Percentiles rank a stretch among this genome's conserved stretches.
phyloP scores from a whole-genome alignment of 2,329 filamentous ascomycete species.

The Aspergillus aculeatus region DNA sequence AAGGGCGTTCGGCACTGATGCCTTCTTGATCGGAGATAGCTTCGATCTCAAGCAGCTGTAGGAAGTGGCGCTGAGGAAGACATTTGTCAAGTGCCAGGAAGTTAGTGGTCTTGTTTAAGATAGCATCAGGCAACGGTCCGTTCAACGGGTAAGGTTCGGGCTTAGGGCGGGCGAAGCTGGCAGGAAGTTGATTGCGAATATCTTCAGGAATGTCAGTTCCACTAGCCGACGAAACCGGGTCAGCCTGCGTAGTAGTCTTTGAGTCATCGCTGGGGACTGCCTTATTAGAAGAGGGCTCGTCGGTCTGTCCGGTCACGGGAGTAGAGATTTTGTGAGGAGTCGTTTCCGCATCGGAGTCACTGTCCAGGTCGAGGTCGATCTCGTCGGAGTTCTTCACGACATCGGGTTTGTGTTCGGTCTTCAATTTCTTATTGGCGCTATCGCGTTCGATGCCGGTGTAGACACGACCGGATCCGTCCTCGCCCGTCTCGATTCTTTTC shows the following conservation, averaged over 20 bases:
- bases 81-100: constrained; percentile 95
- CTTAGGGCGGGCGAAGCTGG: constrained; percentile 62
- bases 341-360: constrained; percentile 21
- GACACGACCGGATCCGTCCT: constrained; percentile 26
- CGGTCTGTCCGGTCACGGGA: not conserved
- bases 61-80: constrained; percentile 72
- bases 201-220: constrained; percentile 56
- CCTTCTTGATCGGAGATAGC: constrained; percentile 43
- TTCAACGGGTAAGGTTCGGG: constrained; percentile 44
- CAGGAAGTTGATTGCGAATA: constrained; percentile 71
- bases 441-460: constrained; percentile 21
- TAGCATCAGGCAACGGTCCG: constrained; percentile 66
- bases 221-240: not conserved
- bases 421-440: constrained; percentile 23
- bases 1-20: constrained; percentile 44
- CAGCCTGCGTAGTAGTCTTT: not conserved
- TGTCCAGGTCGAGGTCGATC: constrained; percentile 38
- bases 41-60: constrained; percentile 71
- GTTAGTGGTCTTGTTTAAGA: constrained; percentile 74
- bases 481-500: constrained; percentile 37
- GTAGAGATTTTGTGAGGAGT: constrained; percentile 15
- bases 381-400: constrained; percentile 53
- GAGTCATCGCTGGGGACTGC: not conserved
- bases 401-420: constrained; percentile 15
- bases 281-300: not conserved